Conservation (phyloP, 2,329 filamentous ascomycete species). For the Colletotrichum godetiae region DNA sequence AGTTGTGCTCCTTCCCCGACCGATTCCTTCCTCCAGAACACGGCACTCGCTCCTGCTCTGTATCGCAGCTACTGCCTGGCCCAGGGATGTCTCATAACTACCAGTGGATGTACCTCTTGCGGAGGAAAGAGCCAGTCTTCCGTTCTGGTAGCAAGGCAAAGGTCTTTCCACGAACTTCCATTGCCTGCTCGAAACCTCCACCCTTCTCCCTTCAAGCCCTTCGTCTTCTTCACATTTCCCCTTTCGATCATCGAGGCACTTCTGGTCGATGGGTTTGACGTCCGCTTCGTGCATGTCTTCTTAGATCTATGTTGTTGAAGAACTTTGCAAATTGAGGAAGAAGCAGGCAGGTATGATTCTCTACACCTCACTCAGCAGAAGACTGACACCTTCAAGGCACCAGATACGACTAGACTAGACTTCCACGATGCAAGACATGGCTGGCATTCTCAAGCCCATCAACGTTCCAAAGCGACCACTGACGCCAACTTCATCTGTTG, state of each 20-base stretch:
- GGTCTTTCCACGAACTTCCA: neutral
- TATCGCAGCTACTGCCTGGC: neutral
- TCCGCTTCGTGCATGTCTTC: neutral
- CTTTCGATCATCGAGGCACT: no score
- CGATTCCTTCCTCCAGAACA: neutral
- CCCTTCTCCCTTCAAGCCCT: neutral
- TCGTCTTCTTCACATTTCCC: neutral
- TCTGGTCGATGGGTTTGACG: no score
- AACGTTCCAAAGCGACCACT: constrained; percentile 19
- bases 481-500: neutral
- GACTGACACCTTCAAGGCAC: neutral
- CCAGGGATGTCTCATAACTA: neutral
- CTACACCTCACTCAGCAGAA: neutral
- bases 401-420: neutral
- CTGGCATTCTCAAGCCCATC: neutral
- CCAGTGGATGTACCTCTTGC: no score
- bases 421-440: neutral
- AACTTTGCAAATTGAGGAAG: neutral
- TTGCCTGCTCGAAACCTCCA: neutral
- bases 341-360: neutral
- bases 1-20: neutral
- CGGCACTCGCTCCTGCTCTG: neutral
- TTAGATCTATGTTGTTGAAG: neutral
- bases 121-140: neutral
- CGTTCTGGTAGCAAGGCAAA: neutral